Conservation (phyloP, 1,284 basidiomycete species). For the Bjerkandera adusta region DNA sequence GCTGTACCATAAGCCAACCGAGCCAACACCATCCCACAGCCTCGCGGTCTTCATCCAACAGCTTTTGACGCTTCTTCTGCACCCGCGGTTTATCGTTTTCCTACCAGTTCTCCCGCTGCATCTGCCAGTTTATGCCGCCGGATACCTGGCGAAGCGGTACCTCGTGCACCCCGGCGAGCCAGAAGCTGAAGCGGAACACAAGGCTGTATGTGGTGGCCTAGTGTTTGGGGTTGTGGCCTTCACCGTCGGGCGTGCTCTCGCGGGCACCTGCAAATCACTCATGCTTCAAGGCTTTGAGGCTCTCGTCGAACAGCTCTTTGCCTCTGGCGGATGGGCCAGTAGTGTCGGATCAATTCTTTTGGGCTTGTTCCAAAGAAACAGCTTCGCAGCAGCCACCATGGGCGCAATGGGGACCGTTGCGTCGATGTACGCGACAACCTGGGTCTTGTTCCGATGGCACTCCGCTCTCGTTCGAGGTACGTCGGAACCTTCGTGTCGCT, state of each 20-base stretch:
- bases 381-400: too few species aligned
- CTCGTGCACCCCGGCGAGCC: constrained; percentile 69
- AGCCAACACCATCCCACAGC: constrained; percentile 65
- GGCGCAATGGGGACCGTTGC: constrained; percentile 21
- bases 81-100: constrained; percentile 82
- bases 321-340: too few species aligned
- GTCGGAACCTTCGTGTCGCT: constrained; percentile 14
- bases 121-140: constrained; percentile 78
- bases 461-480: constrained; percentile 38
- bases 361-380: constrained; percentile 18
- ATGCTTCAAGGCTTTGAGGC: too few species aligned
- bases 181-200: constrained; percentile 89
- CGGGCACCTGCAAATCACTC: too few species aligned
- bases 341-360: too few species aligned
- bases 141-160: constrained; percentile 63
- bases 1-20: constrained; percentile 68
- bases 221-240: constrained; percentile 54
- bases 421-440: constrained; percentile 31
- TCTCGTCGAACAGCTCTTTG: too few species aligned
- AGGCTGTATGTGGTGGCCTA: constrained; percentile 81
- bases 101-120: constrained; percentile 78
- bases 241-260: too few species aligned
- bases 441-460: constrained; percentile 46
- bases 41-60: constrained; percentile 74
- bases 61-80: constrained; percentile 65